Percentiles rank a stretch among this genome's conserved stretches.
These are phyloP conservation scores for Aspergillus quadrilineatus DNA, from an alignment of 2,329 filamentous ascomycete species.

Conservation along the genomic window DNA sequence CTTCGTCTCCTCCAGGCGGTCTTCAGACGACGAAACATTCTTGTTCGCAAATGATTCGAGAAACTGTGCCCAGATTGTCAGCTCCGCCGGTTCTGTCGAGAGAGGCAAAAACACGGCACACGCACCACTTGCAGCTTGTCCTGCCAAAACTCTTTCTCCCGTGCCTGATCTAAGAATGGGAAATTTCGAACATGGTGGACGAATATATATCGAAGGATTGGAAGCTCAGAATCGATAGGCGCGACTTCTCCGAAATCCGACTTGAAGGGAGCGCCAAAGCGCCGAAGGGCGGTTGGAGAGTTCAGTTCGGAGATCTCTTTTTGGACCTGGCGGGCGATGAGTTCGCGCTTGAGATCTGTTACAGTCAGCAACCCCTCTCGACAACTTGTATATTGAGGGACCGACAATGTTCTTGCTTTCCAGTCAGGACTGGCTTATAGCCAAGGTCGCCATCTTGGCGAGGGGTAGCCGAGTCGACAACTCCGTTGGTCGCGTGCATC, in stretches of 20 bases:
- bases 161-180: slow-evolving; percentile 92
- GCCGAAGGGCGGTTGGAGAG: slow-evolving; percentile 87
- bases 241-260: slow-evolving; percentile 91
- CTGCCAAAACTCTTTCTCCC: slow-evolving; percentile 99
- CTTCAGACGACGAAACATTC: slow-evolving; percentile 94
- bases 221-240: slow-evolving; percentile 88
- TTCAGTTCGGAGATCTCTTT: slow-evolving; percentile 91
- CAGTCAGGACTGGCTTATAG: slow-evolving; percentile 68
- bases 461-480: slow-evolving; percentile 10
- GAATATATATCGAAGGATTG: slow-evolving; percentile 93
- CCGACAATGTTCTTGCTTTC: slow-evolving; percentile 97
- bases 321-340: slow-evolving; percentile 84
- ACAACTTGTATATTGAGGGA: not conserved
- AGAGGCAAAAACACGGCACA: slow-evolving; percentile 29
- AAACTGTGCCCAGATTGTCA: slow-evolving; percentile 59
- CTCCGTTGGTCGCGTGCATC: slow-evolving; percentile 17
- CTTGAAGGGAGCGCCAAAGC: slow-evolving; percentile 93
- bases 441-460: slow-evolving; percentile 19
- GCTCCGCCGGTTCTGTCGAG: not conserved
- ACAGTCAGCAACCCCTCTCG: slow-evolving; percentile 9
- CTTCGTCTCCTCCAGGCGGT: slow-evolving; percentile 94
- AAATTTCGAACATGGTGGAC: slow-evolving; percentile 98
- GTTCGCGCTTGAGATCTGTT: slow-evolving; percentile 89
- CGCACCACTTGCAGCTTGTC: slow-evolving; percentile 90
- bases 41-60: slow-evolving; percentile 96